These are phyloP conservation scores for Colletotrichum sp. DNA, from an alignment of 2,329 filamentous ascomycete genomes.

Conservation along the genomic window DNA sequence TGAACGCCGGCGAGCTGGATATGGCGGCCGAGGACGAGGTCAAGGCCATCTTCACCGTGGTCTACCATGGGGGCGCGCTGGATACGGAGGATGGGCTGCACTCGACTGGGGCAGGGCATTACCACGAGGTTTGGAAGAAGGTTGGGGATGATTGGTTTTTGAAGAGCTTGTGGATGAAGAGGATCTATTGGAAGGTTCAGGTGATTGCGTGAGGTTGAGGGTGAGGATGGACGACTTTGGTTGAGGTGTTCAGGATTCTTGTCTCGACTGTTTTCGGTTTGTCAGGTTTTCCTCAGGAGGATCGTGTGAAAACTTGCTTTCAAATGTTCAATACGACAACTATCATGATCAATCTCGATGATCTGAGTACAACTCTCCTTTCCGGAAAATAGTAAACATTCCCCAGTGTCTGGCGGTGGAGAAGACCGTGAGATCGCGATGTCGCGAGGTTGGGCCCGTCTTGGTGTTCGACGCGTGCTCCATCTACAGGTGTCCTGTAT, in stretches of 20 bases:
- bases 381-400: background rate
- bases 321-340: background rate
- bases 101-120: constrained; percentile 10
- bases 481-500: background rate
- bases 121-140: constrained; percentile 15
- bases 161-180: constrained; percentile 7
- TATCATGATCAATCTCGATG: background rate
- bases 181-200: constrained; percentile 9
- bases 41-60: constrained; percentile 7
- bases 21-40: constrained; percentile 18
- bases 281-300: background rate
- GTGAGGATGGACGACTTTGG: background rate
- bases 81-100: background rate
- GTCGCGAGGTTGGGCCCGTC: background rate
- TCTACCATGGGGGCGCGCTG: background rate
- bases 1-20: constrained; percentile 4
- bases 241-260: background rate
- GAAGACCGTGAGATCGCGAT: background rate
- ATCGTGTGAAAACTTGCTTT: background rate
- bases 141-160: constrained; percentile 17
- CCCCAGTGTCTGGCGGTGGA: background rate
- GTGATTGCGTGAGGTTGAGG: background rate
- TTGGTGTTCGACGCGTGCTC: background rate
- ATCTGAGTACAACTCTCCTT: background rate
- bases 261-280: background rate